Conservation (phyloP, 2,329 filamentous ascomycete genomes). For the Fusarium veterinarium region DNA sequence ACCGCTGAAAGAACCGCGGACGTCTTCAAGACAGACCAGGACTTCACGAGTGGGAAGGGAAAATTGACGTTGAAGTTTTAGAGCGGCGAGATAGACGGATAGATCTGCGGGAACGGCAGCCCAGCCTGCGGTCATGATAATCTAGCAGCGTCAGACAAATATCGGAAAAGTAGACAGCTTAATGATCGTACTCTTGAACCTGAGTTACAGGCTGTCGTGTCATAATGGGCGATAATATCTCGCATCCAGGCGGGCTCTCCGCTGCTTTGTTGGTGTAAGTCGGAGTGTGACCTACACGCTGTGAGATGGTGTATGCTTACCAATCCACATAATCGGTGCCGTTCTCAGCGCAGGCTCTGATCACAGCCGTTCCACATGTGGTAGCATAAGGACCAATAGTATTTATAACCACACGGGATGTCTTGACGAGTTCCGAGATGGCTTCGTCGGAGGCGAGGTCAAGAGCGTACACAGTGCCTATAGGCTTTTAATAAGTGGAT, state of each 20-base stretch:
- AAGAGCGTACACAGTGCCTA: conserved; percentile 7
- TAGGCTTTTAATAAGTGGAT: not conserved
- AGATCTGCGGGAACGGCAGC: conserved; percentile 34
- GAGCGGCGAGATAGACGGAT: conserved; percentile 26
- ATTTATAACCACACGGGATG: conserved; percentile 10
- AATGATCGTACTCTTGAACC: conserved; percentile 14
- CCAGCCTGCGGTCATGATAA: conserved; percentile 35
- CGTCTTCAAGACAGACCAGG: conserved; percentile 21
- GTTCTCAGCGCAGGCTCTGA: conserved; percentile 34
- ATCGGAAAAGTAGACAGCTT: not conserved
- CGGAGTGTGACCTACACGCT: not conserved
- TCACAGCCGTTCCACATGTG: conserved; percentile 28
- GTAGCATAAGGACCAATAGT: conserved; percentile 30
- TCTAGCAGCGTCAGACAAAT: conserved; percentile 5
- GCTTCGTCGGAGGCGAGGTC: conserved; percentile 7
- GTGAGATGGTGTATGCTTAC: not conserved
- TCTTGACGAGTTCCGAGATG: not conserved
- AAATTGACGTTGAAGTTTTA: conserved; percentile 13
- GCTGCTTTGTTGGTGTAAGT: conserved; percentile 25
- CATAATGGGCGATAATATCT: conserved; percentile 18
- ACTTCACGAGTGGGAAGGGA: conserved; percentile 24
- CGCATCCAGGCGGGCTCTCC: conserved; percentile 37
- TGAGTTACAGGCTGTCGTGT: conserved; percentile 16
- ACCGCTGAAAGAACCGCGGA: conserved; percentile 27
- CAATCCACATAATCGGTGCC: conserved; percentile 41